Conservation (phyloP, 148 eudicot genomes). For the Rhododendron ferrugineum region DNA sequence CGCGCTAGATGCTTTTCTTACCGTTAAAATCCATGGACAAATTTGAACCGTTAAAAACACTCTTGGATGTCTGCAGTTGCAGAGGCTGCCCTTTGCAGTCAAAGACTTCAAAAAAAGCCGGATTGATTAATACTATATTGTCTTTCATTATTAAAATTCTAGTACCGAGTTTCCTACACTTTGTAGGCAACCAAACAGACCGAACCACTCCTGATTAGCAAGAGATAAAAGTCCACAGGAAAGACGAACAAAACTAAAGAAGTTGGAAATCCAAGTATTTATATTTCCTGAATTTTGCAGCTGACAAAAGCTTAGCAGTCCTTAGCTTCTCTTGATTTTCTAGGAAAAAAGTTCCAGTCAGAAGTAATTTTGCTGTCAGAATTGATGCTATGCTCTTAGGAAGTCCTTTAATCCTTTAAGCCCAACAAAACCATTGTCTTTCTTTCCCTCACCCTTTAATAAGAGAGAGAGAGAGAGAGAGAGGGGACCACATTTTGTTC, state of each 20-base stretch:
- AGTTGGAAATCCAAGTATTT: not conserved
- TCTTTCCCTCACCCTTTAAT: not conserved
- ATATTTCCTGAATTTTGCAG: not conserved
- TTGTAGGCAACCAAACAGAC: constrained; percentile 3
- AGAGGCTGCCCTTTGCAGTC: not conserved
- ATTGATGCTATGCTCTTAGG: too few relatives aligned
- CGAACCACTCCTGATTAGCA: not conserved
- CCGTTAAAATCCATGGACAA: not conserved
- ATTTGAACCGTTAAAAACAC: not conserved
- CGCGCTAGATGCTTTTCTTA: not conserved
- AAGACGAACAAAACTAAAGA: not conserved
- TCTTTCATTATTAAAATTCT: not conserved
- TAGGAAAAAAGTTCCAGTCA: not conserved
- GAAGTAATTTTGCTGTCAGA: not conserved
- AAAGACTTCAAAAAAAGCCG: not conserved
- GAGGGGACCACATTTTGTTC: too few relatives aligned
- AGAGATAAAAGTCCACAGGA: not conserved
- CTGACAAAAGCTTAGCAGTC: not conserved
- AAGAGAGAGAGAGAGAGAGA: too few relatives aligned
- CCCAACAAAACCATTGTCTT: not conserved
- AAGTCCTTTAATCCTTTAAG: not conserved
- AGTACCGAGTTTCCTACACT: not conserved
- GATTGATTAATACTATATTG: not conserved
- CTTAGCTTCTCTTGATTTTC: not conserved
- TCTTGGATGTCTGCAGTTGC: not conserved